phyloP scores from a whole-genome alignment of 2,329 filamentous ascomycete genomes.

The Ophiostoma novo-ulmi region DNA sequence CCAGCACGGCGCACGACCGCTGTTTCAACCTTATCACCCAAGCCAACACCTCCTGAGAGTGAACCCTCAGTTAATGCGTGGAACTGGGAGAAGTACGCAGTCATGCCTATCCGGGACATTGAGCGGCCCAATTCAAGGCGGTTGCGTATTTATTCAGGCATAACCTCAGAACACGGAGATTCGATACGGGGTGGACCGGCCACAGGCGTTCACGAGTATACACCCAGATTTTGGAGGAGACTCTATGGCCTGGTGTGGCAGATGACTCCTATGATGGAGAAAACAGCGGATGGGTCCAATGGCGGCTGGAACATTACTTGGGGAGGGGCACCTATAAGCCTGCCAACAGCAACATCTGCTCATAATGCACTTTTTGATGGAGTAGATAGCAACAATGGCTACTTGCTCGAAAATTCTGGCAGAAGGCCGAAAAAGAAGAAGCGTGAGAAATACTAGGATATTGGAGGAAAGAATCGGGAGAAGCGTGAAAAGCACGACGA shows the following conservation, averaged over 20 bases:
- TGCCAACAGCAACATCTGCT: conserved; percentile 33
- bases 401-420: background rate
- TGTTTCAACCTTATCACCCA: conserved; percentile 24
- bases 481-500: background rate
- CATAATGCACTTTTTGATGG: conserved; percentile 48
- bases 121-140: conserved; percentile 38
- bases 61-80: conserved; percentile 28
- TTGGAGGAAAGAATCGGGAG: background rate
- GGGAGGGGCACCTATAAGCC: conserved; percentile 37
- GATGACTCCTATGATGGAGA: conserved; percentile 41
- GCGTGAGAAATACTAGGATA: background rate
- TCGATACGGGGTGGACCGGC: conserved; percentile 31
- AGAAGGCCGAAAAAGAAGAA: background rate
- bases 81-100: conserved; percentile 44
- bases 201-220: conserved; percentile 36
- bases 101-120: conserved; percentile 36
- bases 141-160: conserved; percentile 30
- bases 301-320: conserved; percentile 40
- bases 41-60: background rate
- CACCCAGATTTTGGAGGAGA: conserved; percentile 43
- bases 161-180: conserved; percentile 26
- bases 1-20: conserved; percentile 36
- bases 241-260: conserved; percentile 46
- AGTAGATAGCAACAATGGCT: conserved; percentile 34
- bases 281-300: conserved; percentile 27